phyloP scores from a whole-genome alignment of 768 basidiomycete species.

The Russula sp. region DNA sequence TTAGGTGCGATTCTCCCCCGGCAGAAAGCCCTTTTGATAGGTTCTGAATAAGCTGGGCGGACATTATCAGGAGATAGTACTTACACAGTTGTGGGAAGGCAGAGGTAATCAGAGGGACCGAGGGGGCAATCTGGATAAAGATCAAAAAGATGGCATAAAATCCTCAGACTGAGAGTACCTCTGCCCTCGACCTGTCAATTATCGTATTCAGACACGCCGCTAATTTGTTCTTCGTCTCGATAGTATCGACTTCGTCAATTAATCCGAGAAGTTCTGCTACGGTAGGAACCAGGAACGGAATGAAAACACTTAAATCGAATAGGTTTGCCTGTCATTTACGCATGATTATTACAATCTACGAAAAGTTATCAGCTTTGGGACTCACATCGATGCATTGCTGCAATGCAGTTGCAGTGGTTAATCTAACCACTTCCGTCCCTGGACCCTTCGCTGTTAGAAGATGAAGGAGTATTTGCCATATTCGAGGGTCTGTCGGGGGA shows the following conservation, averaged over 20 bases:
- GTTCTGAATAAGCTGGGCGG: conserved; percentile 16
- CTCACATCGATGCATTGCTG: conserved; percentile 82
- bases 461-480: conserved; percentile 80
- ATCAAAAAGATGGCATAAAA: background rate
- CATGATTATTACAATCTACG: background rate
- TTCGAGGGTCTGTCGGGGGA: conserved; percentile 47
- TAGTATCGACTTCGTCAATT: conserved; percentile 62
- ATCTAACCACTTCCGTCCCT: conserved; percentile 76
- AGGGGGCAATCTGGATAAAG: conserved; percentile 53
- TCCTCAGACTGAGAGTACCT: conserved; percentile 26
- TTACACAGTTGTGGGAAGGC: conserved; percentile 69
- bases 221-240: conserved; percentile 74
- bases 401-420: conserved; percentile 76
- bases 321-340: conserved; percentile 43
- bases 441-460: conserved; percentile 66
- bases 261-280: conserved; percentile 63
- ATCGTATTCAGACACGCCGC: conserved; percentile 60
- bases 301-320: conserved; percentile 56
- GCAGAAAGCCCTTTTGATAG: conserved; percentile 60
- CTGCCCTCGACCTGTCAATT: conserved; percentile 42
- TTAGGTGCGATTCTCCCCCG: conserved; percentile 64
- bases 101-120: conserved; percentile 49
- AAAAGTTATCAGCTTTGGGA: conserved; percentile 13
- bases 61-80: conserved; percentile 24
- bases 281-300: conserved; percentile 55